Evolutionary conservation across 2,329 filamentous ascomycete species (phyloP), one percentile per base, ranked within the genome.

Genomic region (Beauveria sp.): DNA sequence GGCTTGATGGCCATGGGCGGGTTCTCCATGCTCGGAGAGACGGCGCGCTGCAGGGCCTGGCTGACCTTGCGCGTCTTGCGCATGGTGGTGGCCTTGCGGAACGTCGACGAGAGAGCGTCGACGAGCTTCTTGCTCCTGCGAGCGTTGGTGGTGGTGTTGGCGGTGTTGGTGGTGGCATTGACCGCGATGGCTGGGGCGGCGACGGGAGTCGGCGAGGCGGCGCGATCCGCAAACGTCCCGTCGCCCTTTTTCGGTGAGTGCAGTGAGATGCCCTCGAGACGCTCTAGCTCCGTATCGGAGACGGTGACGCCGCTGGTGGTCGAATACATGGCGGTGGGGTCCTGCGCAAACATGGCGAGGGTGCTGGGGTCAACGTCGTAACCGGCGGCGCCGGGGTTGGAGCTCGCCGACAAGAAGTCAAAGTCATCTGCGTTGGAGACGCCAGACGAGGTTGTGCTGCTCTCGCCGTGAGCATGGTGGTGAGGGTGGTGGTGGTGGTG

Each of bases 281-380:
- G 72, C 9, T 78, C 72, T n/a, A 81, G 71, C 65, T 80, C 78
- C 43, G 77, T 76, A 64, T 81, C 78, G 3, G 78, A 80, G 69
- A 80, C 77, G 62, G 61, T 48, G 26, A n/a, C 50, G 50, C 20
- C 31, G 9, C 28, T 31, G 16, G 31, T 26, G 24, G 24, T 42
- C 12, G 46, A 38, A 28, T 54, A 54, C 43, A 54, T 55, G 34
- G 55, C 46, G 49, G 49, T 16, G 18, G 42, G 59, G 20, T 51
- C 50, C n/a, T 62, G 53, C 49, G 53, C 34, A 46, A 60, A 57
- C 40, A 72, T 64, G 48, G 68, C 63, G 50, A 75, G 66, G 28
- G 68, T 65, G 31, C 66, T 66, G 12, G 71, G 68, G 57, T 74
- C 69, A 42, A 74, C 64, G 24, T 74, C 72, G 43, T 73, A 68